Evolutionary conservation across 2,329 filamentous ascomycete genomes (phyloP).

Genomic region (Lecanicillium sp.): DNA sequence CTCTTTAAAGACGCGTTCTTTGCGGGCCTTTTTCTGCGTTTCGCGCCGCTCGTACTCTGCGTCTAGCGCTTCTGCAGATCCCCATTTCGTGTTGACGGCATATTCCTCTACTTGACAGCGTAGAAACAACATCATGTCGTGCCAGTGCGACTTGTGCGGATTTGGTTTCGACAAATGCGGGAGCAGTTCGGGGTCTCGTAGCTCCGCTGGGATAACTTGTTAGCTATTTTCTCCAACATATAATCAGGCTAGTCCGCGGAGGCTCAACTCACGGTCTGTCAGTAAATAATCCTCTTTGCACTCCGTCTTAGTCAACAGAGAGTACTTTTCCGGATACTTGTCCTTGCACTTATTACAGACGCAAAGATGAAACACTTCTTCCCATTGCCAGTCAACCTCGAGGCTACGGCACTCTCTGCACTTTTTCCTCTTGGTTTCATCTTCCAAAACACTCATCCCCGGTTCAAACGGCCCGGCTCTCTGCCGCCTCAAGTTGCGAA

Average conservation of each 20-base stretch:
- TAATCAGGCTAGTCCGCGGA: not conserved
- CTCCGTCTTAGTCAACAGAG: slow-evolving; percentile 92
- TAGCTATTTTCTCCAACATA: slow-evolving; percentile 1
- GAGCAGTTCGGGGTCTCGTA: slow-evolving; percentile 79
- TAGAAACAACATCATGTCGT: slow-evolving; percentile 97
- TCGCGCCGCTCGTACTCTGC: slow-evolving; percentile 79
- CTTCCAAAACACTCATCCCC: slow-evolving; percentile 65
- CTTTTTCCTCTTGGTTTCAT: slow-evolving; percentile 56
- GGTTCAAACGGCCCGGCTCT: slow-evolving; percentile 84
- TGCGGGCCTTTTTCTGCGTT: slow-evolving; percentile 70
- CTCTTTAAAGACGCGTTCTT: slow-evolving; percentile 84
- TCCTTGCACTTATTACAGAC: slow-evolving; percentile 86
- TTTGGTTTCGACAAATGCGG: slow-evolving; percentile 86
- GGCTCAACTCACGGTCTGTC: slow-evolving; percentile 63
- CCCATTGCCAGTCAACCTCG: slow-evolving; percentile 95
- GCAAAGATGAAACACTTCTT: slow-evolving; percentile 67
- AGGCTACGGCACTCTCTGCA: slow-evolving; percentile 76
- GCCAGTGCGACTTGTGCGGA: slow-evolving; percentile 91
- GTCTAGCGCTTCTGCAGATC: slow-evolving; percentile 74
- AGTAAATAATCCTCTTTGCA: slow-evolving; percentile 90
- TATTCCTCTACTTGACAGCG: slow-evolving; percentile 93
- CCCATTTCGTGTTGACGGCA: slow-evolving; percentile 86
- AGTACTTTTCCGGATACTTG: slow-evolving; percentile 84
- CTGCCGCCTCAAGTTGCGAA: slow-evolving; percentile 62
- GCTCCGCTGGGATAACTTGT: slow-evolving; percentile 52